Base-by-base conservation (phyloP, 768 basidiomycete genomes). In the Leccinum arenicola region DNA sequence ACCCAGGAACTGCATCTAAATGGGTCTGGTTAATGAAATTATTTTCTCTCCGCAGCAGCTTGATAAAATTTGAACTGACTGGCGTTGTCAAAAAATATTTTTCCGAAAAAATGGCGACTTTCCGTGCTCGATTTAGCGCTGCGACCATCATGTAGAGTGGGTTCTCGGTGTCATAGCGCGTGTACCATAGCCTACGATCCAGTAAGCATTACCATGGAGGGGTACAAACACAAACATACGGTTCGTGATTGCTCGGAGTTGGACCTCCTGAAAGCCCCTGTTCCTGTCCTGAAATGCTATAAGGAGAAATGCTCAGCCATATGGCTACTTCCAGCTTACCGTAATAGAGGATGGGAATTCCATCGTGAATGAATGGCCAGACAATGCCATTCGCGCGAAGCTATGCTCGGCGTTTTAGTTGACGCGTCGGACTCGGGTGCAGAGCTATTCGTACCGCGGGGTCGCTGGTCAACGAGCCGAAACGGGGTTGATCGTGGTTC, bases 171-270 rank as follows among this genome's bases (percentile, higher is more conserved):
- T 73, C 70, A 66, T 85, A 89, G 27, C 75, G 80, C 4, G 84
- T 79, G 7, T 80, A 74, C 88, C 87, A 89, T 27, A 88, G 76
- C 8, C 85, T 86, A 50, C 3, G 53, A n/a, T 35, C 10, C n/a
- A 25, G 17, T 70, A 12, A 69, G 57, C 19, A 27, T 35, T 21
- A 7, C n/a, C 23, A 21, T 17, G 11, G 15, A 12, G 19, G 4
- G 4, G n/a, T 54, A 19, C 17, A 23, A 19, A n/a, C 17, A 17
- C 11, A 38, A 51, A 58, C 73, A 52, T 57, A 80, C 80, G 83
- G 77, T 66, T 84, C 82, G 59, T 82, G 82, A 66, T 84, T 83
- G 19, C 65, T 68, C 1, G 82, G 82, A 50, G 76, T 73, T 25
- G 69, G 55, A 8, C 76, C 78, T 11, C 82, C 82, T 38, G 71